These are phyloP conservation scores for Artemisia tridentata DNA, from an alignment of 129 eudicot genomes.

Conservation along the genomic window DNA sequence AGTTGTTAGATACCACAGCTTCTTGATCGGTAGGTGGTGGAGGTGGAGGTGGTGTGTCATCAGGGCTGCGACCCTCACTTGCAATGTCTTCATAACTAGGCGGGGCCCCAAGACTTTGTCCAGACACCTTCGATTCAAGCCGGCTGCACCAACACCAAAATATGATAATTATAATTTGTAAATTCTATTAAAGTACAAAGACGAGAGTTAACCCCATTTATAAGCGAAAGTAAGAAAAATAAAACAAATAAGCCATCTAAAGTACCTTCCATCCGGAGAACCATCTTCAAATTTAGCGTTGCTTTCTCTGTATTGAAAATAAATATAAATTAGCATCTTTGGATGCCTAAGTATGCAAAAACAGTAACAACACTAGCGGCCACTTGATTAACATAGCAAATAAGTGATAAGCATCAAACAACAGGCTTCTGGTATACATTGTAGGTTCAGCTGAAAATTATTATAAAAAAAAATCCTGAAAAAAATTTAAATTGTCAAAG, in stretches of 20 bases:
- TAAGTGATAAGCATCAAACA: neutral
- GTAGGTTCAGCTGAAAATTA: neutral
- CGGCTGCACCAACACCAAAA: conserved; percentile 33
- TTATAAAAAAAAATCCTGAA: neutral
- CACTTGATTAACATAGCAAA: conserved; percentile 5
- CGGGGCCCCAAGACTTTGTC: conserved; percentile 60
- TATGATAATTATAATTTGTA: neutral
- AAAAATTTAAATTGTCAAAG: neutral
- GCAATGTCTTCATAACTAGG: conserved; percentile 88
- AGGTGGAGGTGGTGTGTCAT: conserved; percentile 36
- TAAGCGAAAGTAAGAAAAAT: neutral
- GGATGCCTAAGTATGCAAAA: neutral
- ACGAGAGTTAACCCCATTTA: neutral
- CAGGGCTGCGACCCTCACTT: conserved; percentile 54
- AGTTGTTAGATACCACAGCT: conserved; percentile 23
- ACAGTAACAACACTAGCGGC: neutral
- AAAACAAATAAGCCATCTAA: neutral
- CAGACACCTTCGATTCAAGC: conserved; percentile 61
- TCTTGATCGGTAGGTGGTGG: conserved; percentile 38
- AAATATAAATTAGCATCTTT: conserved; percentile 11
- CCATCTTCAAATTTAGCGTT: conserved; percentile 66
- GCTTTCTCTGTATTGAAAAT: conserved; percentile 55
- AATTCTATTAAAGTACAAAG: neutral
- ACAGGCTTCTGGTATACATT: neutral
- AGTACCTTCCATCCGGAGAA: conserved; percentile 84